These are phyloP conservation scores for Prunus mira DNA, from an alignment of 306 rosid species.

Conservation along the genomic window DNA sequence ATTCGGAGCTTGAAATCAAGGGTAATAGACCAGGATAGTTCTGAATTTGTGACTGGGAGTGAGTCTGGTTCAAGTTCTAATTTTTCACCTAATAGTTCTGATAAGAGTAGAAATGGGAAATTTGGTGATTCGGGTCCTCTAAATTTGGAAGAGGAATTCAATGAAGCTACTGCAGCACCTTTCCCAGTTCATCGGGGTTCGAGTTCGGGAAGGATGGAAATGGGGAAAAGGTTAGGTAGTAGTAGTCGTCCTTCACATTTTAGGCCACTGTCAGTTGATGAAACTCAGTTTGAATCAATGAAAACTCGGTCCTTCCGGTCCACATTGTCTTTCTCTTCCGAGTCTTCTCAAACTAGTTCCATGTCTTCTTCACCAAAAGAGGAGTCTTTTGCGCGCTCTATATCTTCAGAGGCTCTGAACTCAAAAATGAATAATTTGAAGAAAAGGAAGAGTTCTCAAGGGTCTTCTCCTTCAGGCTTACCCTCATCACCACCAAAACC, in stretches of 20 bases:
- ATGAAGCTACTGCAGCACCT: constrained; percentile 45
- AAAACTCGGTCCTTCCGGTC: constrained; percentile 41
- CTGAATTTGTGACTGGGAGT: constrained; percentile 32
- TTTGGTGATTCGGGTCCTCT: constrained; percentile 51
- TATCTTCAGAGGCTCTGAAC: constrained; percentile 31
- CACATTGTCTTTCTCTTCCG: constrained; percentile 37
- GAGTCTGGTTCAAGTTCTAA: constrained; percentile 66
- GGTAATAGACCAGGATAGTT: constrained; percentile 34
- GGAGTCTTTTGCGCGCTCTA: constrained; percentile 11
- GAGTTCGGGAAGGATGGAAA: constrained; percentile 40
- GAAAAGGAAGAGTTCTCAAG: constrained; percentile 22
- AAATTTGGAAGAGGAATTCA: constrained; percentile 43
- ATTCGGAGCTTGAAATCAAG: constrained; percentile 66
- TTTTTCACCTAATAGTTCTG: constrained; percentile 35
- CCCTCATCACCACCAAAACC: constrained; percentile 32
- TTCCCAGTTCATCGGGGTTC: constrained; percentile 52
- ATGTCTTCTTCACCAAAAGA: constrained; percentile 40
- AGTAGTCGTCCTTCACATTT: constrained; percentile 39
- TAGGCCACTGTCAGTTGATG: constrained; percentile 68
- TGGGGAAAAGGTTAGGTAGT: constrained; percentile 33
- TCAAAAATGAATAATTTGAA: neutral
- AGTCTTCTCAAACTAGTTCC: constrained; percentile 42
- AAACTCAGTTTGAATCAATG: constrained; percentile 61
- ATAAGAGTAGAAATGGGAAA: constrained; percentile 32
- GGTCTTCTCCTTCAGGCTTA: constrained; percentile 36